These are phyloP conservation scores for Carpinus viminea DNA, from an alignment of 306 rosid species.

Conservation along the genomic window DNA sequence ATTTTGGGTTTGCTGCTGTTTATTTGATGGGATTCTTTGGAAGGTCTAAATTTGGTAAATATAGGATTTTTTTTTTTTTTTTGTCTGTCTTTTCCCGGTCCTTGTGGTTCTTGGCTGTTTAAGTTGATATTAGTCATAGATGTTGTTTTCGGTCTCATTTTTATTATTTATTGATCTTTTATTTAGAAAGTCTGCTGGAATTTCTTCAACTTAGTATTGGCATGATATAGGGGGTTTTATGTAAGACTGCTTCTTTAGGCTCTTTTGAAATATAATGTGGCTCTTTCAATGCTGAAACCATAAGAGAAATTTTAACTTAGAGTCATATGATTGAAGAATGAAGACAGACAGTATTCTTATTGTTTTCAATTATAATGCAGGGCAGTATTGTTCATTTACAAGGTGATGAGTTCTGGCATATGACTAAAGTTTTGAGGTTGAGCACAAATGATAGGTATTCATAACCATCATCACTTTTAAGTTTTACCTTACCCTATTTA, in stretches of 20 bases:
- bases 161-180: background rate
- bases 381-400: constrained; percentile 64
- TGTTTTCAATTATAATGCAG: constrained; percentile 38
- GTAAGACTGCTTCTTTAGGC: background rate
- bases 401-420: constrained; percentile 95
- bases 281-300: background rate
- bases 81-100: no score
- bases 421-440: constrained; percentile 86
- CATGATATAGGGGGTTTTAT: background rate
- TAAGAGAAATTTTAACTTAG: background rate
- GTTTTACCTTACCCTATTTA: background rate
- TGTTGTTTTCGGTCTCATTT: background rate
- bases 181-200: background rate
- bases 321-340: background rate
- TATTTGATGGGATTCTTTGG: background rate
- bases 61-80: no score
- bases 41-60: background rate
- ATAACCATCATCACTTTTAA: constrained; percentile 1
- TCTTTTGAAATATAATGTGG: background rate
- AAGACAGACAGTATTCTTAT: background rate
- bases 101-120: background rate
- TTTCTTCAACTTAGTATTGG: background rate
- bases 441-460: constrained; percentile 67
- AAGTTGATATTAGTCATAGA: background rate
- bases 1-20: background rate